These are phyloP conservation scores for Vanrija sp. DNA, from an alignment of 1,284 basidiomycete genomes.

Conservation along the genomic window DNA sequence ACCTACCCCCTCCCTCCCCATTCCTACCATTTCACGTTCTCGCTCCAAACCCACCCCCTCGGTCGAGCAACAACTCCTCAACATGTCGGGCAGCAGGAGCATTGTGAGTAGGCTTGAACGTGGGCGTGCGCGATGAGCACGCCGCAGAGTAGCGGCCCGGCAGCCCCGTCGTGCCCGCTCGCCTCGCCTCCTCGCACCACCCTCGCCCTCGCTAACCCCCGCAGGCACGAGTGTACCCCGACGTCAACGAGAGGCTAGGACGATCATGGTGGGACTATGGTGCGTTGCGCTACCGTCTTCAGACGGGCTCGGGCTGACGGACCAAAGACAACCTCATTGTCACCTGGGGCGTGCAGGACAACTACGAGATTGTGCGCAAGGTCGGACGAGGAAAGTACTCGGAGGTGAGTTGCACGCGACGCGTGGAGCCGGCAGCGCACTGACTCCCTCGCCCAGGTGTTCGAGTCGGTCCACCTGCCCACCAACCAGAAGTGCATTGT, in stretches of 20 bases:
- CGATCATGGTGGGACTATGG: constrained; percentile 61
- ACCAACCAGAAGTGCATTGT: constrained; percentile 95
- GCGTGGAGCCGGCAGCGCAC: neutral
- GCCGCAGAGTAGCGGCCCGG: too few relatives aligned
- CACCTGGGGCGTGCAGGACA: constrained; percentile 92
- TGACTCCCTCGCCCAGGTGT: constrained; percentile 60
- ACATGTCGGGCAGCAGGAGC: constrained; percentile 26
- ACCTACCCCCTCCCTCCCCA: neutral
- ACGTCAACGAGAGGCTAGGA: constrained; percentile 59
- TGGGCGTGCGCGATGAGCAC: too few relatives aligned
- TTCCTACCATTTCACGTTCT: neutral
- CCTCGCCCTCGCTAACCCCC: neutral
- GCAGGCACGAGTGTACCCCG: constrained; percentile 56
- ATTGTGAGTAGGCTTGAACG: constrained; percentile 19
- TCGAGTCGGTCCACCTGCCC: constrained; percentile 91
- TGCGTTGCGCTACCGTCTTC: constrained; percentile 27
- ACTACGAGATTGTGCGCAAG: constrained; percentile 97
- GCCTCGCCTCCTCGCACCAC: too few relatives aligned
- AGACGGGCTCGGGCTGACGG: neutral
- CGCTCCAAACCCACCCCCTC: neutral
- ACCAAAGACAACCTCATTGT: constrained; percentile 86
- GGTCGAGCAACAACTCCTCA: constrained; percentile 10
- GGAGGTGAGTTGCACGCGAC: constrained; percentile 59
- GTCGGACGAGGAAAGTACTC: constrained; percentile 96
- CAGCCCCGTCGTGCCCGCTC: too few relatives aligned